phyloP scores from a whole-genome alignment of 2,329 filamentous ascomycete species.

The Talaromyces sp. region DNA sequence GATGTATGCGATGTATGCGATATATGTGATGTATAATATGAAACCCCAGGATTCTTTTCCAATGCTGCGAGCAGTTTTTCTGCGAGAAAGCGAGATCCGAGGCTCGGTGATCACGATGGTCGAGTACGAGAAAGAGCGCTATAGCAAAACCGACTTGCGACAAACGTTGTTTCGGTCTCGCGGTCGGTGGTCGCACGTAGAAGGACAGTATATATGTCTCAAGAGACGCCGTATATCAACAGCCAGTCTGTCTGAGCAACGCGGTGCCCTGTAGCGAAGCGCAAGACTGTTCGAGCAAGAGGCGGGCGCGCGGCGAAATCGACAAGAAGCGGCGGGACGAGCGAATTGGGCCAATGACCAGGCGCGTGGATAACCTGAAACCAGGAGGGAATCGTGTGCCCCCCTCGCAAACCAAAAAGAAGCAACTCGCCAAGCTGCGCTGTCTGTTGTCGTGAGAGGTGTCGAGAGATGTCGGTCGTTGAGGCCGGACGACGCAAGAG shows the following conservation, averaged over 20 bases:
- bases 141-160: background rate
- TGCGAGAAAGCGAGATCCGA: background rate
- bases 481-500: background rate
- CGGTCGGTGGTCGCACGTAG: background rate
- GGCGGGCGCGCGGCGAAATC: background rate
- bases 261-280: background rate
- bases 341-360: background rate
- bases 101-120: background rate
- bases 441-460: background rate
- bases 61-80: background rate
- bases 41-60: background rate
- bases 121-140: background rate
- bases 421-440: background rate
- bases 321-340: background rate
- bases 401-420: background rate
- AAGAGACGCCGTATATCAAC: background rate
- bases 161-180: background rate
- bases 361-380: background rate
- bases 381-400: too few species aligned
- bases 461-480: background rate
- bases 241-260: background rate
- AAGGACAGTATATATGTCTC: background rate
- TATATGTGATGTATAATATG: background rate
- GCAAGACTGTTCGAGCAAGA: background rate
- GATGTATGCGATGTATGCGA: background rate